phyloP scores from a whole-genome alignment of 805 yeast species.

The Barnettozyma sp. region DNA sequence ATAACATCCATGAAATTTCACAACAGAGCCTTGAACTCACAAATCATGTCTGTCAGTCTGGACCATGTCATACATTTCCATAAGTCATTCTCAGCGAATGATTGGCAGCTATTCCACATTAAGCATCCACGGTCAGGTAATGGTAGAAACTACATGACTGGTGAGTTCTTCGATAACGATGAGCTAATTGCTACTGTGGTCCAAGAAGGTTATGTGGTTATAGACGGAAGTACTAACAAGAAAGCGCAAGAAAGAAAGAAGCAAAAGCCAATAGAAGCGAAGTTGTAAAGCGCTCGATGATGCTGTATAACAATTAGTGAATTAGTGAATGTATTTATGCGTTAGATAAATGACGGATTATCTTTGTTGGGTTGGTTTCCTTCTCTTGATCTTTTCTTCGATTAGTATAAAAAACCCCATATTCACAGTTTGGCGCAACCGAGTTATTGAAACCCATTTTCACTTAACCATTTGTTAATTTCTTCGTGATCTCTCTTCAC shows the following conservation, averaged over 20 bases:
- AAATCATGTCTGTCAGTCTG: conserved; percentile 50
- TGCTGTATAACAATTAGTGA: too few relatives aligned
- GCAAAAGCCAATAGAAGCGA: conserved; percentile 1
- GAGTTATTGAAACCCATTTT: conserved; percentile 23
- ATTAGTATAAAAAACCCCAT: too few relatives aligned
- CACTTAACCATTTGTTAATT: conserved; percentile 43
- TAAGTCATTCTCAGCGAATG: conserved; percentile 37
- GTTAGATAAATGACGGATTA: too few relatives aligned
- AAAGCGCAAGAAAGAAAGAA: background rate
- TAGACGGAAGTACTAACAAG: conserved; percentile 12
- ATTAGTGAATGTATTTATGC: too few relatives aligned
- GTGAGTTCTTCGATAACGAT: conserved; percentile 43
- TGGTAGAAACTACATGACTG: conserved; percentile 49
- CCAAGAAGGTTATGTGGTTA: conserved; percentile 54
- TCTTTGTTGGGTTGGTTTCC: too few relatives aligned
- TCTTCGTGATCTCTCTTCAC: conserved; percentile 45
- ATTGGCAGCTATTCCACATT: conserved; percentile 48
- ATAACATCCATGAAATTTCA: conserved; percentile 47
- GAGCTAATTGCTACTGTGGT: conserved; percentile 50
- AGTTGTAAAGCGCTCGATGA: conserved; percentile 2
- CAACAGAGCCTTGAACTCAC: conserved; percentile 37
- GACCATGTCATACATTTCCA: conserved; percentile 68
- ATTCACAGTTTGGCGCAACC: background rate
- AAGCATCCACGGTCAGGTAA: conserved; percentile 42
- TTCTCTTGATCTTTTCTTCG: too few relatives aligned